phyloP scores from a whole-genome alignment of 257 asterid species.

The Solanum ahanhuiri region DNA sequence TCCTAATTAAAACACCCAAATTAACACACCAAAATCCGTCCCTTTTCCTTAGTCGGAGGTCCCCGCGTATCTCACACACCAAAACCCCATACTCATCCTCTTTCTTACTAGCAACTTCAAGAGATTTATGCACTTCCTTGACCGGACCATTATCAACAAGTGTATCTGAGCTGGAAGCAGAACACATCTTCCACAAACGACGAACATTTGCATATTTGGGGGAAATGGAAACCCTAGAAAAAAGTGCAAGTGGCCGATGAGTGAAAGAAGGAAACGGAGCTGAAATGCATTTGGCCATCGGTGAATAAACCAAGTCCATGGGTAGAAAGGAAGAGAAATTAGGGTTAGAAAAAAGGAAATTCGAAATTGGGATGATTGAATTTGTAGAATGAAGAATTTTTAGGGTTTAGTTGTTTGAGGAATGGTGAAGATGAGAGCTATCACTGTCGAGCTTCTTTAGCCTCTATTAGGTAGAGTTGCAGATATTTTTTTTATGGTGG shows the following conservation, averaged over 20 bases:
- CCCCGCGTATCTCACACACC: no score
- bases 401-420: not conserved
- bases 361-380: not conserved
- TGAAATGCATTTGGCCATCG: constrained; percentile 41
- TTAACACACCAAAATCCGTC: no score
- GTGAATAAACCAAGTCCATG: constrained; percentile 50
- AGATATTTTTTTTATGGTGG: not conserved
- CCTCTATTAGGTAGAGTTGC: not conserved
- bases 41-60: no score
- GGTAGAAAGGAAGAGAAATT: not conserved
- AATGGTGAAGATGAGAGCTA: not conserved
- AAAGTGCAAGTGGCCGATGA: constrained; percentile 24
- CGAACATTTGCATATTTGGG: constrained; percentile 8
- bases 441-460: not conserved
- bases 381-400: not conserved
- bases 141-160: constrained; percentile 22
- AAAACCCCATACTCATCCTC: constrained; percentile 28
- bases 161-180: constrained; percentile 55
- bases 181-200: constrained; percentile 24
- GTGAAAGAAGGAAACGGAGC: constrained; percentile 33
- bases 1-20: no score
- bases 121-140: constrained; percentile 22
- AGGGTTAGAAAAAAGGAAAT: not conserved
- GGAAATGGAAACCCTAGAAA: constrained; percentile 22
- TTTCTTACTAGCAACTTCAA: constrained; percentile 24